Evolutionary conservation across 345 rosid species (phyloP), one percentile per base, ranked within the genome.

Genomic region (Chamaenerion angustifolium): DNA sequence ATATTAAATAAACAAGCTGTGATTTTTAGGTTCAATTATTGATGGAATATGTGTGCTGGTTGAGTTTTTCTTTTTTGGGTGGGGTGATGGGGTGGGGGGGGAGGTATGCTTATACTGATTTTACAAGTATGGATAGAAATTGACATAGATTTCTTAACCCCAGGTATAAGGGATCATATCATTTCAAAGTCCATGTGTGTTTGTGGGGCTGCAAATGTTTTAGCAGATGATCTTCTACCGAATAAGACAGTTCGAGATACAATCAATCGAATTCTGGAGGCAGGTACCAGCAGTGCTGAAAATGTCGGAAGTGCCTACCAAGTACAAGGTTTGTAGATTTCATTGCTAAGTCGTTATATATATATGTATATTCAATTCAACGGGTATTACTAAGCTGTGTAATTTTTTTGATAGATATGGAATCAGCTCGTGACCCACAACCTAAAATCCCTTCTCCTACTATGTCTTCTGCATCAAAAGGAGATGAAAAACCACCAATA

Each of bases 221-320:
- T 84, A 27, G 98, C 98, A 7, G 96, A 92, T 47, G 96, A 92
- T 70, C 98, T 92, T 68, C 75, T 92, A 63, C 98, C 96, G 51
- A 92, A 92, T 63, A 87, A 82, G 76, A 87, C 96, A n/a, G 78
- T 92, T 9, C 78, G 98, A 64, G 94, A 92, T 72, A 77, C 96
- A 1, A 92, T 92, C 55, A 82, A 75, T 51, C 95, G 96, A 21
- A 84, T 92, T 53, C 57, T 92, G 78, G 98, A 92, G 70, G 77
- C 96, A 13, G 95, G 95, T 56, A 82, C 76, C 59, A 84, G 82
- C 55, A 92, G 94, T 58, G 68, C 90, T 42, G 98, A 87, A 48
- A 87, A 82, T 61, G 88, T 68, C 11, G 90, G 90, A 48, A 88
- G 94, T 64, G 63, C 75, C 47, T 76, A 68, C 58, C 98, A 82